A percentile compares a stretch with the other conserved stretches of the same genome.
Conservation (phyloP, 192 early-diverging fungal species). For the Gryganskiella cystojenkinii region DNA sequence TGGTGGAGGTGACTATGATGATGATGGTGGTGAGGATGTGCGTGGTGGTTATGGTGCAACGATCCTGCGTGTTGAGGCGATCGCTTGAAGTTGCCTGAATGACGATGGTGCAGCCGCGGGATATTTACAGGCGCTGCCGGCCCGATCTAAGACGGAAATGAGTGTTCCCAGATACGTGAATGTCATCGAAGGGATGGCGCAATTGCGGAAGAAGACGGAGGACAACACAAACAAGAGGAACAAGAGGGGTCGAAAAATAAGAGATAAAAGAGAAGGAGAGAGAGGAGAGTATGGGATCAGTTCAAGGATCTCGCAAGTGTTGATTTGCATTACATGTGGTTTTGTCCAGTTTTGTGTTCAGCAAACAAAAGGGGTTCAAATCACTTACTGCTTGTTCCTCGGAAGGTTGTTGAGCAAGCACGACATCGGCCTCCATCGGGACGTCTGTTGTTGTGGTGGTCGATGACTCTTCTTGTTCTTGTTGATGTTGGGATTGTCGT, state of each 20-base stretch:
- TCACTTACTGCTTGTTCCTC: too few species aligned
- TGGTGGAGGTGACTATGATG: neutral
- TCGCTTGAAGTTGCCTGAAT: neutral
- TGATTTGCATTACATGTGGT: neutral
- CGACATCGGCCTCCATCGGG: neutral
- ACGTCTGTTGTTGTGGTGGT: neutral
- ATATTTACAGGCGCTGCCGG: slow-evolving; percentile 42
- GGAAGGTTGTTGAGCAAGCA: too few species aligned
- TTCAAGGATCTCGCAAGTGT: too few species aligned
- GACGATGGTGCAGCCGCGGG: slow-evolving; percentile 13
- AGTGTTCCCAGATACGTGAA: too few species aligned
- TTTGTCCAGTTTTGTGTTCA: neutral
- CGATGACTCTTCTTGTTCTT: neutral
- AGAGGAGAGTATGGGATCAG: neutral
- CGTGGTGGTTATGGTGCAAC: slow-evolving; percentile 17
- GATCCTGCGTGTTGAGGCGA: slow-evolving; percentile 8
- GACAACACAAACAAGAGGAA: neutral
- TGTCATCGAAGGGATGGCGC: too few species aligned
- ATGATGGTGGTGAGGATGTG: slow-evolving; percentile 12
- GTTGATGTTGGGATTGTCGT: neutral
- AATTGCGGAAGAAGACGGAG: too few species aligned
- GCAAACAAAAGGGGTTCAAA: too few species aligned
- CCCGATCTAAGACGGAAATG: too few species aligned
- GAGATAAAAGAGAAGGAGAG: neutral
- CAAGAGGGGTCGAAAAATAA: neutral